Conservation (phyloP, 164 flowering plant species). For the Aristolochia californica region DNA sequence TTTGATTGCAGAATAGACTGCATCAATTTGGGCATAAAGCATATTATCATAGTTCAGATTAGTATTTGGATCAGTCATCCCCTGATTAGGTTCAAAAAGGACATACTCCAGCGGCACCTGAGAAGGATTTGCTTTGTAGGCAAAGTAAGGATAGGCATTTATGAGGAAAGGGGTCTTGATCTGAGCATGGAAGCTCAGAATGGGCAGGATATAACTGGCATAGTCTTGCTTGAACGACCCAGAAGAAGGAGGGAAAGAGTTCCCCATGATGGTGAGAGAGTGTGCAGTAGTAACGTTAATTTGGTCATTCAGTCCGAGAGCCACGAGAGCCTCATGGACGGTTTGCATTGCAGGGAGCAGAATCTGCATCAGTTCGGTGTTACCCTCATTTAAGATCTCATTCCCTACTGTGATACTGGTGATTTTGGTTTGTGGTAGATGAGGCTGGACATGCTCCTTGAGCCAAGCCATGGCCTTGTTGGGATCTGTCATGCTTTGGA, state of each 20-base stretch:
- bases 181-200: constrained; percentile 55
- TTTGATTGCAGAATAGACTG: constrained; percentile 74
- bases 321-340: constrained; percentile 38
- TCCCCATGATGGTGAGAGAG: constrained; percentile 39
- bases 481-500: constrained; percentile 40
- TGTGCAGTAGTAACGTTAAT: constrained; percentile 72
- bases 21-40: constrained; percentile 91
- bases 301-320: constrained; percentile 41
- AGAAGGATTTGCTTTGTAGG: constrained; percentile 57
- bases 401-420: constrained; percentile 65
- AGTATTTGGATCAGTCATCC: constrained; percentile 41
- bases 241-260: constrained; percentile 78
- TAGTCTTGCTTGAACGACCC: constrained; percentile 51
- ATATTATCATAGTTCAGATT: constrained; percentile 75
- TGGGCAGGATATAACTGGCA: constrained; percentile 37
- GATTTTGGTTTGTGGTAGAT: constrained; percentile 43
- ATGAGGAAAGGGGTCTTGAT: constrained; percentile 67
- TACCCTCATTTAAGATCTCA: constrained; percentile 39
- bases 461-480: constrained; percentile 57
- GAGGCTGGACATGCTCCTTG: constrained; percentile 36
- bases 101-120: constrained; percentile 46
- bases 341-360: constrained; percentile 76
- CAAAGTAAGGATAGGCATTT: constrained; percentile 85
- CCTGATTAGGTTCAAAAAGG: constrained; percentile 58
- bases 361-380: constrained; percentile 21